Evolutionary conservation across 1,284 basidiomycete genomes (phyloP).

Genomic region (Trichosporon faecale): DNA sequence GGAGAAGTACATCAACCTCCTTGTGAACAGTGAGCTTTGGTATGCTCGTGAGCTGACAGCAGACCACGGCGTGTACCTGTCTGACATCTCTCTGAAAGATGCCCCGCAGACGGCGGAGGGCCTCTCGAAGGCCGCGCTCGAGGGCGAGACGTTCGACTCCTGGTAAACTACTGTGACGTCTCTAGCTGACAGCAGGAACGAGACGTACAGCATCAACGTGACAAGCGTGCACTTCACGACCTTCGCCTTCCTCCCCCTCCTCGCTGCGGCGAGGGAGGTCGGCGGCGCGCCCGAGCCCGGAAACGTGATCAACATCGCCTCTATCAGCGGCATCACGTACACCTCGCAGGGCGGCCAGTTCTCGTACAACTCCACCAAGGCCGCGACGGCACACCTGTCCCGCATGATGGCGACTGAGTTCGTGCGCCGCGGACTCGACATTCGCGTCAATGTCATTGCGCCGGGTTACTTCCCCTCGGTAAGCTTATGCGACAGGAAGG

Average conservation of each 20-base stretch:
- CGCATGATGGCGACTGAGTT: slow-evolving; percentile 34
- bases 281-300: slow-evolving; percentile 39
- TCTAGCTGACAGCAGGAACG: slow-evolving; percentile 5
- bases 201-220: slow-evolving; percentile 46
- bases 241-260: slow-evolving; percentile 50
- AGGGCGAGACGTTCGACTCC: slow-evolving; percentile 40
- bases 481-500: neutral
- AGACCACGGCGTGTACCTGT: slow-evolving; percentile 48
- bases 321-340: slow-evolving; percentile 19
- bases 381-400: slow-evolving; percentile 27
- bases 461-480: slow-evolving; percentile 33
- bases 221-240: slow-evolving; percentile 49
- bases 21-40: slow-evolving; percentile 39
- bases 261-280: slow-evolving; percentile 43
- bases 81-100: slow-evolving; percentile 32
- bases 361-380: slow-evolving; percentile 26
- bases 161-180: slow-evolving; percentile 31
- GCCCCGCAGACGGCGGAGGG: slow-evolving; percentile 45
- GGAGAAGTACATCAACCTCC: slow-evolving; percentile 43
- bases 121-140: slow-evolving; percentile 43
- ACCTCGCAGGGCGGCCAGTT: slow-evolving; percentile 20
- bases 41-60: neutral
- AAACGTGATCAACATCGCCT: slow-evolving; percentile 48
- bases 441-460: slow-evolving; percentile 31
- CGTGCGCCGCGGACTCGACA: slow-evolving; percentile 25